These are phyloP conservation scores for Phaeomoniella chlamydospora DNA, from an alignment of 2,329 filamentous ascomycete species.

Conservation along the genomic window DNA sequence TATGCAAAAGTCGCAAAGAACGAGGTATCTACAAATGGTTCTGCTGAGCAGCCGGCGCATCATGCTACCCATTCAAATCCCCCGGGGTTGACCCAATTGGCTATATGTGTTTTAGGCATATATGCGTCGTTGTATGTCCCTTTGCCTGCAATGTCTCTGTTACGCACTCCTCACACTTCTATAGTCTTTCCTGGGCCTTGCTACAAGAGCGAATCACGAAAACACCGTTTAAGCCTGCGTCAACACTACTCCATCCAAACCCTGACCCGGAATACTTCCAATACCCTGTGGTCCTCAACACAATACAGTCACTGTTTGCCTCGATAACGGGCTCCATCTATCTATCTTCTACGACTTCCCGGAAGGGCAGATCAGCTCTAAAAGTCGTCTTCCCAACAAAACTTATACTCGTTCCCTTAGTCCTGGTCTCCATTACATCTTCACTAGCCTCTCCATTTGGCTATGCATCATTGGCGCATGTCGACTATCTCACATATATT, in stretches of 20 bases:
- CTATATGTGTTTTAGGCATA: constrained; percentile 84
- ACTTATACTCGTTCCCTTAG: constrained; percentile 60
- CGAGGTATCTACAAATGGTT: constrained; percentile 9
- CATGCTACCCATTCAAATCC: constrained; percentile 16
- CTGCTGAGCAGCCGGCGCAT: constrained; percentile 10
- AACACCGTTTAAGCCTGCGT: constrained; percentile 57
- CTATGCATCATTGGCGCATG: constrained; percentile 80
- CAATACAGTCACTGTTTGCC: constrained; percentile 82
- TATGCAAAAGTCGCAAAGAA: constrained; percentile 8
- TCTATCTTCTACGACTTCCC: constrained; percentile 50
- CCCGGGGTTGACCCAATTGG: constrained; percentile 57
- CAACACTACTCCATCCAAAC: constrained; percentile 27
- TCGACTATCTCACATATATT: constrained; percentile 97
- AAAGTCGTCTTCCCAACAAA: constrained; percentile 61
- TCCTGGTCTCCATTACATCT: constrained; percentile 74
- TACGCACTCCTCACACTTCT: constrained; percentile 3
- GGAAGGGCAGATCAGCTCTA: constrained; percentile 23
- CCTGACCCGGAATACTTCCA: constrained; percentile 58
- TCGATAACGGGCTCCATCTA: constrained; percentile 71
- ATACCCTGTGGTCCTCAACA: constrained; percentile 91
- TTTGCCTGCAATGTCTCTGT: background rate
- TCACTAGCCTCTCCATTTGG: constrained; percentile 90
- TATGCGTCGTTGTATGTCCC: constrained; percentile 84
- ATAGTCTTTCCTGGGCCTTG: constrained; percentile 81
- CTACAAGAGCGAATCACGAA: constrained; percentile 97